Evolutionary conservation across 108 stramenopile genomes (phyloP), one percentile per base, ranked within the genome.

Genomic region (Conticribra guillardii): DNA sequence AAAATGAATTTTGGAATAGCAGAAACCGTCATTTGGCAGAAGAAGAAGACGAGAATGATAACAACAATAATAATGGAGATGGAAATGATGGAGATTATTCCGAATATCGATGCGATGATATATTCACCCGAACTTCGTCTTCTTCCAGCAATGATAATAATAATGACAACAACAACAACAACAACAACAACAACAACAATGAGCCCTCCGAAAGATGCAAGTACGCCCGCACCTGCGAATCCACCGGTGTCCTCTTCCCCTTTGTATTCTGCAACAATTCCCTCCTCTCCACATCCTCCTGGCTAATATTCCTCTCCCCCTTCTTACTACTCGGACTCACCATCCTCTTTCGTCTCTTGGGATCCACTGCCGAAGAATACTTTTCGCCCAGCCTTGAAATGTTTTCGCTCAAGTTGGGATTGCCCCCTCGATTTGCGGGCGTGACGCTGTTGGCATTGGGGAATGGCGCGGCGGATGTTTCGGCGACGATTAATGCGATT

Each of bases 401-500:
- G 91, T 96, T 99, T 57, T 86, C 82, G 28, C 33, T 72, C 21
- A 80, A 93, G 63, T 50, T 97, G 61, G 87, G 96, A 5, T 67
- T 99, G 27, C 91, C 97, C 3, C 96, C 97, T 0, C 89, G 97
- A 8, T 95, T 99, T 69, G 97, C 97, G 1, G 98, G 98, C 0
- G 98, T 99, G 26, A 93, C 97, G 0, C 73, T 98, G 11, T 76
- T 99, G 60, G 97, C 98, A 3, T 71, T 99, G 51, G 98, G 98
- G 21, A 99, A 99, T 84, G 98, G 98, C 15, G 97, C 98, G 8
- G 94, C 97, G 16, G 98, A 99, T 70, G 97, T 98, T 0, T 85
- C 82, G 45, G 93, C 97, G 4, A 93, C 96, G 23, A 84, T 97
- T 33, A 90, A 89, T 45, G 96, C 96, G 26, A 86, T 97, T 29